These are phyloP conservation scores for Phytophthora pini DNA, from an alignment of 352 stramenopile genomes.

Conservation along the genomic window DNA sequence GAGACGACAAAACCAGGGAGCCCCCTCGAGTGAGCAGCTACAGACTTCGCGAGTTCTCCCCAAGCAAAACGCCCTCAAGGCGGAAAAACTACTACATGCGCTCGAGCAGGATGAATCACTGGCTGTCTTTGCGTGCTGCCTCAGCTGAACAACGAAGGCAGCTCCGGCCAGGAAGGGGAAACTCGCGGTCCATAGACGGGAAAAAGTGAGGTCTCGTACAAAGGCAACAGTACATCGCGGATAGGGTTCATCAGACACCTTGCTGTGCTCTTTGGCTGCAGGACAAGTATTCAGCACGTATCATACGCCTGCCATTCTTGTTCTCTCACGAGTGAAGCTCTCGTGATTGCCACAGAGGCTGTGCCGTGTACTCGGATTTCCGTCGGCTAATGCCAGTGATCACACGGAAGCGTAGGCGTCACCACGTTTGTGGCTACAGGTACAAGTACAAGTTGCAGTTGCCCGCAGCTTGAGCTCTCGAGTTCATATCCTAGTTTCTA, in stretches of 20 bases:
- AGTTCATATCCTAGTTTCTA: constrained; percentile 7
- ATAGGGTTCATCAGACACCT: constrained; percentile 28
- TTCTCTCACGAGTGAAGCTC: background rate
- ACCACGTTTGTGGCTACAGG: background rate
- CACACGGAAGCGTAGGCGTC: background rate
- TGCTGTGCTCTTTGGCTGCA: constrained; percentile 26
- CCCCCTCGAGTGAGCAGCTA: no score
- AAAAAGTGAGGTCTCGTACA: constrained; percentile 27
- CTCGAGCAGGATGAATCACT: background rate
- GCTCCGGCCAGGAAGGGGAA: constrained; percentile 9
- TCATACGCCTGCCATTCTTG: constrained; percentile 7
- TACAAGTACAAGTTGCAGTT: constrained; percentile 1
- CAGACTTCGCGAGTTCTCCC: background rate
- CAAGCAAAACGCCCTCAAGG: background rate
- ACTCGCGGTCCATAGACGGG: constrained; percentile 3
- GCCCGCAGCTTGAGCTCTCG: background rate
- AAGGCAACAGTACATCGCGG: constrained; percentile 26
- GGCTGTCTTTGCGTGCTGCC: background rate
- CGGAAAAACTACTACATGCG: background rate
- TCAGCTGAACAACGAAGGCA: constrained; percentile 2
- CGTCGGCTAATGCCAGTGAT: background rate
- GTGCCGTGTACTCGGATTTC: background rate
- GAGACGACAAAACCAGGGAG: constrained; percentile 5
- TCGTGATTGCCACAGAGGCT: background rate
- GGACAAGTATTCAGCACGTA: constrained; percentile 29